A percentile compares a stretch with the other conserved stretches of the same genome.
phyloP scores from a whole-genome alignment of 176 grass and related monocot genomes.

The Hordeum marinum region DNA sequence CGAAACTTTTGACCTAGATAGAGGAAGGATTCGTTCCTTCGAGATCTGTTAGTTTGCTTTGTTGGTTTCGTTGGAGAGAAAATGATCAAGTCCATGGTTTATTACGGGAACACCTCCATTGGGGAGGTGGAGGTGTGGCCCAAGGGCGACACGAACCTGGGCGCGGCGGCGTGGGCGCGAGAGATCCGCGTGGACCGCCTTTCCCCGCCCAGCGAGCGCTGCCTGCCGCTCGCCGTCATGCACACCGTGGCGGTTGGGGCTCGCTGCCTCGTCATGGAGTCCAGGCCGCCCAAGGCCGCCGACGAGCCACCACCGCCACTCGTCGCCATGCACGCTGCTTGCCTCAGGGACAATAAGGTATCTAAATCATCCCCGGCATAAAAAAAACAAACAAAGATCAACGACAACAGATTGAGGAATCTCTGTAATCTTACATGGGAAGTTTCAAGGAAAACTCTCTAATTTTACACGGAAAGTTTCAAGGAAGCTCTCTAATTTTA shows the following conservation, averaged over 20 bases:
- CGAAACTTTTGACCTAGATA: slow-evolving; percentile 39
- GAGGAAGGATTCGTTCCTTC: slow-evolving; percentile 3
- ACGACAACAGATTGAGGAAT: slow-evolving; percentile 17
- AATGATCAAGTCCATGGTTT: slow-evolving; percentile 97
- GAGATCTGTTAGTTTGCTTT: slow-evolving; percentile 41
- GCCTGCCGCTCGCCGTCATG: slow-evolving; percentile 82
- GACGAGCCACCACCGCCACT: slow-evolving; percentile 56
- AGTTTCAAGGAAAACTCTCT: not conserved
- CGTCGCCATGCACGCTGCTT: slow-evolving; percentile 77
- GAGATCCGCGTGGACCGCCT: slow-evolving; percentile 90
- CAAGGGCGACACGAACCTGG: slow-evolving; percentile 54
- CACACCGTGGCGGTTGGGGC: slow-evolving; percentile 65
- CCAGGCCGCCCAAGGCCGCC: slow-evolving; percentile 38
- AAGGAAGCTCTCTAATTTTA: slow-evolving; percentile 12
- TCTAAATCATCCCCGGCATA: slow-evolving; percentile 62
- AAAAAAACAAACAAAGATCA: slow-evolving; percentile 31
- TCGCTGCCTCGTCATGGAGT: slow-evolving; percentile 90
- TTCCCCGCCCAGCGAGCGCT: slow-evolving; percentile 79
- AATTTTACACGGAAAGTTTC: slow-evolving; percentile 17
- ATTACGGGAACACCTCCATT: slow-evolving; percentile 62
- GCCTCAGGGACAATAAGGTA: slow-evolving; percentile 98
- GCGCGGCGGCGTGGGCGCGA: slow-evolving; percentile 47
- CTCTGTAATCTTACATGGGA: slow-evolving; percentile 36
- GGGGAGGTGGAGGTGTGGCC: slow-evolving; percentile 89
- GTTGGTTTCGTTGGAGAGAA: slow-evolving; percentile 47